phyloP scores from a whole-genome alignment of 805 yeast species.

The Maudiozyma saulgeensis region DNA sequence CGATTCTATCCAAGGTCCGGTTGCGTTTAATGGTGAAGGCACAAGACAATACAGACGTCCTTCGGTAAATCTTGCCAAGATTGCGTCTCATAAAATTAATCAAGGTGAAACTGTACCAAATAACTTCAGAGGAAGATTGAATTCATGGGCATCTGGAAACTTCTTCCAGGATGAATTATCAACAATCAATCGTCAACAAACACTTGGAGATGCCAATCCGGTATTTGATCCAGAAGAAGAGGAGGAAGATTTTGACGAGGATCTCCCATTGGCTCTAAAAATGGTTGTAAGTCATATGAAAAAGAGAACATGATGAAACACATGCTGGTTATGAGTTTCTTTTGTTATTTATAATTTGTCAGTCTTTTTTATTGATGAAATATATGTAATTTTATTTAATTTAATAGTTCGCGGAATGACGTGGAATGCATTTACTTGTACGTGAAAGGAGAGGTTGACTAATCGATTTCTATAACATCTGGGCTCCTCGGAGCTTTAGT shows the following conservation, averaged over 20 bases:
- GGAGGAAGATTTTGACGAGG: constrained; percentile 19
- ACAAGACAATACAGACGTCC: constrained; percentile 6
- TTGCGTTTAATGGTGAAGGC: constrained; percentile 7
- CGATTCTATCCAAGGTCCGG: constrained; percentile 1
- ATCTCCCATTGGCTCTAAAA: constrained; percentile 33
- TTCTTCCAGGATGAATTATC: constrained; percentile 4
- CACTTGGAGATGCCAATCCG: constrained; percentile 22
- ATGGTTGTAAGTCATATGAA: constrained; percentile 27
- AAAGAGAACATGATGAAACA: background rate
- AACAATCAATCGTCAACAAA: constrained; percentile 3
- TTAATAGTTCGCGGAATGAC: no score
- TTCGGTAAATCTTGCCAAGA: constrained; percentile 17
- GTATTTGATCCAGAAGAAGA: constrained; percentile 11
- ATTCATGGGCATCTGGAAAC: constrained; percentile 30
- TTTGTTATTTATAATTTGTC: background rate
- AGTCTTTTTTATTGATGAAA: no score
- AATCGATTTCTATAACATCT: constrained; percentile 74
- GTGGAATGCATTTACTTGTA: no score
- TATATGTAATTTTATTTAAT: no score
- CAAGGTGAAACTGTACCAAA: constrained; percentile 17
- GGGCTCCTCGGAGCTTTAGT: constrained; percentile 56
- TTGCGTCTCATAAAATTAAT: constrained; percentile 20
- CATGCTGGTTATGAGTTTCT: background rate
- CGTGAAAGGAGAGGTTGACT: constrained; percentile 5
- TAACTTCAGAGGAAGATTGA: constrained; percentile 29